Conservation (phyloP, 163 green algal species). For the Prototheca wickerhamii region DNA sequence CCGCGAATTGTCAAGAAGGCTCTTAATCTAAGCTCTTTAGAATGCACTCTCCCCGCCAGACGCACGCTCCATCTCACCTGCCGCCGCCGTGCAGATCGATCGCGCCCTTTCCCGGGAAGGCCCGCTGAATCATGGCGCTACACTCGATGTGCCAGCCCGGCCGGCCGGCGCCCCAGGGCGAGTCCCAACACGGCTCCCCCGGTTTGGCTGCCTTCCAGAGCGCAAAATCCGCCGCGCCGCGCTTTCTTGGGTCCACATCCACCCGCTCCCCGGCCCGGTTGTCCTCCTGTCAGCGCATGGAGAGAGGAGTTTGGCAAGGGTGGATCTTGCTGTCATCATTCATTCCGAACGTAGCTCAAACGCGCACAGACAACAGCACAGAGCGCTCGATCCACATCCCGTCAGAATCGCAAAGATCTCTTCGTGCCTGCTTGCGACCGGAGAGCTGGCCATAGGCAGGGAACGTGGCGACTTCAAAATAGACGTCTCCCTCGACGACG, state of each 20-base stretch:
- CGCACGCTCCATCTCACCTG: no score
- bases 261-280: constrained; percentile 83
- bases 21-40: background rate
- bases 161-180: constrained; percentile 83
- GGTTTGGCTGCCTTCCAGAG: constrained; percentile 90
- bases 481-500: constrained; percentile 74
- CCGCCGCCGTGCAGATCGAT: constrained; percentile 92
- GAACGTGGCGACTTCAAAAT: constrained; percentile 79
- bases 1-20: background rate
- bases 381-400: background rate
- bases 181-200: constrained; percentile 83
- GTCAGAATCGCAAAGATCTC: no score
- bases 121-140: constrained; percentile 72
- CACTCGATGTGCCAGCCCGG: constrained; percentile 92
- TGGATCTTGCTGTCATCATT: no score
- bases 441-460: constrained; percentile 59
- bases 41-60: no score
- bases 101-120: constrained; percentile 59
- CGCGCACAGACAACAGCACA: background rate
- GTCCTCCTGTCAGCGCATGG: constrained; percentile 50
- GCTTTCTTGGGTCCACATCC: constrained; percentile 77
- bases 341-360: background rate
- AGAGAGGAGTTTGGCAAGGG: background rate
- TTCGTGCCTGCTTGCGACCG: constrained; percentile 52
- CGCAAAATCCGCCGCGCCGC: constrained; percentile 85